A percentile compares a stretch with the other conserved stretches of the same genome.
These are phyloP conservation scores for Solanum aculeatissimum DNA, from an alignment of 305 asterid genomes.

Conservation along the genomic window DNA sequence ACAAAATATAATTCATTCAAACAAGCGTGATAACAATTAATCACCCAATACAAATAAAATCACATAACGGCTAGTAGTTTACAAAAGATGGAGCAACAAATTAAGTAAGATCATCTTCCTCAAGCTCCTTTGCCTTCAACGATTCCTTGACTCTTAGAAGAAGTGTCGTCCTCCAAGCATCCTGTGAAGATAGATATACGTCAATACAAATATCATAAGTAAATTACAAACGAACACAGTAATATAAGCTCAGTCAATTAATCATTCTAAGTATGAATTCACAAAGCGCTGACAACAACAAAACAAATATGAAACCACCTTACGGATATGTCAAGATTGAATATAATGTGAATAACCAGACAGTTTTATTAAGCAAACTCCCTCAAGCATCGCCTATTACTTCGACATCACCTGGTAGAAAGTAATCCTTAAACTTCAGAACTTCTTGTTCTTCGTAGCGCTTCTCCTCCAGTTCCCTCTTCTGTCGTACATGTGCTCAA, in stretches of 20 bases:
- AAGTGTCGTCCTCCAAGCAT: conserved; percentile 88
- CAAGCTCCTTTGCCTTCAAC: conserved; percentile 79
- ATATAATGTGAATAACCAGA: neutral
- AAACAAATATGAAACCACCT: neutral
- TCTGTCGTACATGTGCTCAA: too few relatives aligned
- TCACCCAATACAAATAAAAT: neutral
- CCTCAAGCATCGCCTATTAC: neutral
- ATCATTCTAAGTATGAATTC: neutral
- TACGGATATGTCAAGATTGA: neutral
- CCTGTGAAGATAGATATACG: conserved; percentile 26
- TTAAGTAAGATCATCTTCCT: conserved; percentile 85
- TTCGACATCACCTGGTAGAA: neutral
- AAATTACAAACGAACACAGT: neutral
- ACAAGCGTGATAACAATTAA: neutral
- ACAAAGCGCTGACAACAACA: neutral
- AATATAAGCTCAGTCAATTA: neutral
- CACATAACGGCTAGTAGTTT: neutral
- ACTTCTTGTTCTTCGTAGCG: neutral
- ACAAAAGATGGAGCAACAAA: neutral
- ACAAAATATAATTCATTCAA: neutral
- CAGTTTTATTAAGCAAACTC: neutral
- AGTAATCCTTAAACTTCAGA: neutral
- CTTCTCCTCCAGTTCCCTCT: neutral
- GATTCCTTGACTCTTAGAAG: conserved; percentile 90
- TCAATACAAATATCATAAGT: neutral